phyloP scores from a whole-genome alignment of 2,329 filamentous ascomycete genomes.

The Pestalotiopsis sp. region DNA sequence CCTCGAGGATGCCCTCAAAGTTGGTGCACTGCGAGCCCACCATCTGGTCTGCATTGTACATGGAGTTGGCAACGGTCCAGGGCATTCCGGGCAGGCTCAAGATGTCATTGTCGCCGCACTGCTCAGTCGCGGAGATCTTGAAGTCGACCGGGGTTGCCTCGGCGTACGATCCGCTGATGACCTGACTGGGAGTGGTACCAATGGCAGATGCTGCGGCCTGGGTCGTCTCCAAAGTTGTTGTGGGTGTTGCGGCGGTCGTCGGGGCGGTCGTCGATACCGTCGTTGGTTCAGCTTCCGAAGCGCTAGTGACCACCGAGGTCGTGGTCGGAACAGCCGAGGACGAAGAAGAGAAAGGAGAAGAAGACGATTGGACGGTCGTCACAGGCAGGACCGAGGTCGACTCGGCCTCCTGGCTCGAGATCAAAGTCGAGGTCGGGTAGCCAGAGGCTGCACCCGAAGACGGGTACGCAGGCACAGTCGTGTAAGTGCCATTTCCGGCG shows the following conservation, averaged over 20 bases:
- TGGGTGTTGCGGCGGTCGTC: background rate
- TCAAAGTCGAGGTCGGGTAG: background rate
- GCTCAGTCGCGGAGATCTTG: conserved; percentile 4
- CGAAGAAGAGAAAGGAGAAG: background rate
- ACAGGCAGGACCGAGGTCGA: background rate
- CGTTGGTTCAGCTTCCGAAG: background rate
- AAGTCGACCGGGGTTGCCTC: background rate
- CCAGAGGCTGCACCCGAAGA: background rate
- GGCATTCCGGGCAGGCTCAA: conserved; percentile 11
- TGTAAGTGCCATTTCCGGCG: background rate
- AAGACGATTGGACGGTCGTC: background rate
- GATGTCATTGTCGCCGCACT: conserved; percentile 13
- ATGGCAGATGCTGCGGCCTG: background rate
- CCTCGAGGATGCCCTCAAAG: conserved; percentile 10
- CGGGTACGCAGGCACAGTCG: background rate
- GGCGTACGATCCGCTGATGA: background rate
- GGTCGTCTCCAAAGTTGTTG: background rate
- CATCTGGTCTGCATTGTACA: conserved; percentile 15
- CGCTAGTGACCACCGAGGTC: background rate
- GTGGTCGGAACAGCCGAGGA: background rate
- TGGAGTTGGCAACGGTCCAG: conserved; percentile 13
- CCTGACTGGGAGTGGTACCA: background rate
- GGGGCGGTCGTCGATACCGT: background rate
- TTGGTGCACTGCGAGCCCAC: conserved; percentile 14
- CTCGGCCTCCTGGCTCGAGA: background rate